phyloP scores from a whole-genome alignment of 768 basidiomycete genomes.

The Arthromyces matolae region DNA sequence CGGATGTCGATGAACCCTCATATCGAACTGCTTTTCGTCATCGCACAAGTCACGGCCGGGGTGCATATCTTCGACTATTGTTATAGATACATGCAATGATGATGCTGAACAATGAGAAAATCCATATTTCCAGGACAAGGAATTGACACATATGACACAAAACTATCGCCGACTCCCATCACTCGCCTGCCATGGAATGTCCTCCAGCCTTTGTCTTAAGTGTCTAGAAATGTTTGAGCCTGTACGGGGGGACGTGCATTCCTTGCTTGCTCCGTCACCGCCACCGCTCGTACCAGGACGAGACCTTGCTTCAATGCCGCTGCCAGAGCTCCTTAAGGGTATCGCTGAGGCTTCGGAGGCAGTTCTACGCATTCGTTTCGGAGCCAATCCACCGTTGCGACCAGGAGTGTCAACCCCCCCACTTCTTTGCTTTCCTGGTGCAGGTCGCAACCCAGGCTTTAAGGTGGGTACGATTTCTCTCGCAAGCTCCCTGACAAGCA shows the following conservation, averaged over 20 bases:
- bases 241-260: conserved; percentile 20
- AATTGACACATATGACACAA: not conserved
- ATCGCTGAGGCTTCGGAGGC: conserved; percentile 63
- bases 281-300: conserved; percentile 7
- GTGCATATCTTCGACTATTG: too few species aligned
- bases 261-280: conserved; percentile 3
- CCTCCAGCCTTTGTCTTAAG: conserved; percentile 53
- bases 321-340: conserved; percentile 12
- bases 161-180: conserved; percentile 10
- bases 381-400: conserved; percentile 37
- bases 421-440: conserved; percentile 24
- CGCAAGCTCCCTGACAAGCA: conserved; percentile 86
- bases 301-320: conserved; percentile 15
- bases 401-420: conserved; percentile 19
- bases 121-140: conserved; percentile 8
- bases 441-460: conserved; percentile 65
- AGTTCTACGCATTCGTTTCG: conserved; percentile 62
- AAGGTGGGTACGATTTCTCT: conserved; percentile 80
- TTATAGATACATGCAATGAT: conserved; percentile 20
- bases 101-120: conserved; percentile 11
- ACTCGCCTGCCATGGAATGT: conserved; percentile 55
- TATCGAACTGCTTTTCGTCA: too few species aligned
- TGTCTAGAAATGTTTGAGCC: conserved; percentile 34
- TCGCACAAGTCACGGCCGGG: too few species aligned
- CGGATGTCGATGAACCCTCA: too few species aligned